Evolutionary conservation across 2,329 filamentous ascomycete genomes (phyloP).

Genomic region (Aspergillus alliaceus): DNA sequence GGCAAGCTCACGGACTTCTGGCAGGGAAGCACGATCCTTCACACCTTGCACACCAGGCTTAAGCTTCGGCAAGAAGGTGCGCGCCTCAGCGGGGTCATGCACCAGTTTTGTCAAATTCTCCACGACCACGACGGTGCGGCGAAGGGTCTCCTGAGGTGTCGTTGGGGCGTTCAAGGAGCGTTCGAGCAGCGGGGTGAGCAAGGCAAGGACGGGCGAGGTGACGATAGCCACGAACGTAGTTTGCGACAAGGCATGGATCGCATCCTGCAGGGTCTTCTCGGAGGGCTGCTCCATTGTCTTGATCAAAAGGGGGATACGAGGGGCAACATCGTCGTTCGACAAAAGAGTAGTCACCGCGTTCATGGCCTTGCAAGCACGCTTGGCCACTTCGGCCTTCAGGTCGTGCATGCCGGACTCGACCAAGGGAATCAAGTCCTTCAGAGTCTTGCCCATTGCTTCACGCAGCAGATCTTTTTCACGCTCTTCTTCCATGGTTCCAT

Average conservation of each 20-base stretch:
- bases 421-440: slow-evolving; percentile 84
- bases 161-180: slow-evolving; percentile 87
- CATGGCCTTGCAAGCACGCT: slow-evolving; percentile 92
- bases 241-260: slow-evolving; percentile 92
- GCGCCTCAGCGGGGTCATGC: slow-evolving; percentile 90
- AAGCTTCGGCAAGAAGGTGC: slow-evolving; percentile 91
- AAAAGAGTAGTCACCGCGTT: slow-evolving; percentile 82
- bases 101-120: slow-evolving; percentile 99
- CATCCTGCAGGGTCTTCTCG: slow-evolving; percentile 83
- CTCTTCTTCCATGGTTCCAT: slow-evolving; percentile 82
- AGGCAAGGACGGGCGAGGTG: slow-evolving; percentile 89
- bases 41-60: slow-evolving; percentile 91
- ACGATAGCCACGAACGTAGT: slow-evolving; percentile 98
- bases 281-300: slow-evolving; percentile 95
- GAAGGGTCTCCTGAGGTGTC: slow-evolving; percentile 89
- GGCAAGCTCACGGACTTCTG: slow-evolving; percentile 90
- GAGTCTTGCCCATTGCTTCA: slow-evolving; percentile 76
- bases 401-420: slow-evolving; percentile 96
- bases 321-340: slow-evolving; percentile 94
- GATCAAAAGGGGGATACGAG: slow-evolving; percentile 86
- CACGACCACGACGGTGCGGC: slow-evolving; percentile 93
- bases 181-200: slow-evolving; percentile 92
- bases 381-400: slow-evolving; percentile 78
- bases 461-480: slow-evolving; percentile 84
- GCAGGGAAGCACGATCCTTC: slow-evolving; percentile 81